Percentiles rank a stretch among this genome's conserved stretches.
Evolutionary conservation across 768 basidiomycete species (phyloP).

Genomic region (Mycena capillaripes): DNA sequence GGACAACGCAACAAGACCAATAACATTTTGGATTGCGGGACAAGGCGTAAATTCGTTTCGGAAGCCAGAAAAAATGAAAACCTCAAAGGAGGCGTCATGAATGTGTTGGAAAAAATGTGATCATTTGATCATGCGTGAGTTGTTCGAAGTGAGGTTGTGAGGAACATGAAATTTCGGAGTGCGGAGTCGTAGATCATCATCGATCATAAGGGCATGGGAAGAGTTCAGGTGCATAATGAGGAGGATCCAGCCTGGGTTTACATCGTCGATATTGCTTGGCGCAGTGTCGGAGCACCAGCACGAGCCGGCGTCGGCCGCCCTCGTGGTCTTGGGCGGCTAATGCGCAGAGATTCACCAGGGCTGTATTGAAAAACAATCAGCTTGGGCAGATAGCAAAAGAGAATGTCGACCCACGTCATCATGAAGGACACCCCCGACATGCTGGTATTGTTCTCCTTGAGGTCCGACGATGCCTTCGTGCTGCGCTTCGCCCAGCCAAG

Average conservation of each 20-base stretch:
- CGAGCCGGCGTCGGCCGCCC: conserved; percentile 62
- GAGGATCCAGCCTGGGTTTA: conserved; percentile 1
- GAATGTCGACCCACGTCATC: conserved; percentile 65
- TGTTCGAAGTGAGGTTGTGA: conserved; percentile 12
- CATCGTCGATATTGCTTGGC: conserved; percentile 9
- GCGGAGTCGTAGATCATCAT: conserved; percentile 11
- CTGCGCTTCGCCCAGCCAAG: conserved; percentile 78
- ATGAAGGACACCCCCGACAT: conserved; percentile 54
- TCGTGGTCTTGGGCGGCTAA: conserved; percentile 66
- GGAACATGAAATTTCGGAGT: background rate
- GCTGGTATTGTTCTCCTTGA: conserved; percentile 64
- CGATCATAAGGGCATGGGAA: conserved; percentile 1
- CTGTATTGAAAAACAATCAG: conserved; percentile 43
- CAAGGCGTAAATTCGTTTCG: conserved; percentile 17
- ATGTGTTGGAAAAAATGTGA: background rate
- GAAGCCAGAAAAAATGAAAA: background rate
- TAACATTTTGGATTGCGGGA: conserved; percentile 12
- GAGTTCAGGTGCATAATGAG: background rate
- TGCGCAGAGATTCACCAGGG: conserved; percentile 60
- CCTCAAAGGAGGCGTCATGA: background rate
- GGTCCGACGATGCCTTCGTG: conserved; percentile 63
- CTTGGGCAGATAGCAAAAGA: conserved; percentile 1
- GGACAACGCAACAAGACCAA: conserved; percentile 22
- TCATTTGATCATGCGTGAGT: conserved; percentile 18
- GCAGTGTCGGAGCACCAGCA: conserved; percentile 33